Base-by-base conservation (phyloP, 805 yeast genomes). In the Kazachstania viticola region DNA sequence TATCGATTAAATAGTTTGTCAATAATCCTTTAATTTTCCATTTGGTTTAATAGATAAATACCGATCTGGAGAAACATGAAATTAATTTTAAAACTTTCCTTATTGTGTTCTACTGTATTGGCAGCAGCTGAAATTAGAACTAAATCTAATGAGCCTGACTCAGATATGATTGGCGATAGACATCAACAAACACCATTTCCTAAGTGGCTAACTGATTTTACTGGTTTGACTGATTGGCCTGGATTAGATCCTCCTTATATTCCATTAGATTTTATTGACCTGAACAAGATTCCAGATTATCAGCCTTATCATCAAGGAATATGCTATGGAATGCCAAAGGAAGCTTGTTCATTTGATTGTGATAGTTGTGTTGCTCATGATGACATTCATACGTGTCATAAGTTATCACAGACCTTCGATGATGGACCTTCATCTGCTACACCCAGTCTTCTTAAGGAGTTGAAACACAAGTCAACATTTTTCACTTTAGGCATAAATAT, bases 371-470 rank as follows among this genome's bases (percentile, higher is more conserved):
- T 76, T 17, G 71, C 75, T 16, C 67, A 60, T 23, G 91, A 80
- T 54, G 97, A 87, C 49, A 73, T 80, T 4, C 68, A 62, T 44
- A 71, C 88, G 1, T 87, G 96, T 53, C 71, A 76, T 3, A 60
- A 63, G 29, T 61, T 88, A 24, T 73, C 87, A 0, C 97, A 88
- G 58, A 78, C 94, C 0, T 88, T 88, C 56, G 98, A 88, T 53
- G 97, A 88, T 53, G 97, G 98, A 0, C 98, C 98, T 1, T 69
- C 87, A 0, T 73, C 73, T 0, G 67, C 72, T 15, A 87, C 96
- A 0, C 60, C 69, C 4, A 64, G 63, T 27, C 63, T 88, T 19
- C 53, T 85, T 16, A 57, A 62, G 3, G 56, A 63, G n/a, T 56
- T 87, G 40, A 54, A 60, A 6, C 59, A 60, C 29, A 74, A 69